Conservation (phyloP, 352 stramenopile species). For the Phytophthora citricola region DNA sequence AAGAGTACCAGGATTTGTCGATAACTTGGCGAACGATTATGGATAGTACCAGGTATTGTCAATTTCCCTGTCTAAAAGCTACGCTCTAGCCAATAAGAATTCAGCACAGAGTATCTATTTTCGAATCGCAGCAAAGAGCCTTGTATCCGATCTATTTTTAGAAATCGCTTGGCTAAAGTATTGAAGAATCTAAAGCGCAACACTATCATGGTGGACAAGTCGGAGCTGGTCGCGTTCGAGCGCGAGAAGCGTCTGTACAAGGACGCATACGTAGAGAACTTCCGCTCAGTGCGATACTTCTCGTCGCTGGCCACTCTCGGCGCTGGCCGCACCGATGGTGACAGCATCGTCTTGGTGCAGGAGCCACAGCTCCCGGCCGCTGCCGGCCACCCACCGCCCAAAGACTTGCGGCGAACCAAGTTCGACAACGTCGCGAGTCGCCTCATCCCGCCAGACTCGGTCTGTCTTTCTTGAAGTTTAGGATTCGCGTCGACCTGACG, state of each 20-base stretch:
- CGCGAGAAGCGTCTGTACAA: conserved; percentile 83
- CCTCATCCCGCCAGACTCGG: conserved; percentile 59
- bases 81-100: conserved; percentile 14
- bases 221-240: conserved; percentile 64
- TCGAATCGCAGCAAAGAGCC: not conserved
- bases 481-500: conserved; percentile 36
- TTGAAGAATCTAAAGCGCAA: not conserved
- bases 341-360: conserved; percentile 77
- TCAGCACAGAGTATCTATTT: not conserved
- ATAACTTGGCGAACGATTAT: no score
- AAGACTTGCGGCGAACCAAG: conserved; percentile 15
- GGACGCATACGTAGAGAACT: conserved; percentile 76
- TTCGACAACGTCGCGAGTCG: conserved; percentile 56
- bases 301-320: conserved; percentile 67
- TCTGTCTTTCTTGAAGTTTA: conserved; percentile 39
- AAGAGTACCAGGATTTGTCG: no score
- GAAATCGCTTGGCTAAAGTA: not conserved
- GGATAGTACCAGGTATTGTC: no score
- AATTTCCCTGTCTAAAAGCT: no score
- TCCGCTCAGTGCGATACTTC: conserved; percentile 77
- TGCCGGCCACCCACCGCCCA: conserved; percentile 6
- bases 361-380: conserved; percentile 30
- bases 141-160: conserved; percentile 19
- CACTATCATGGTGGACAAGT: conserved; percentile 48
- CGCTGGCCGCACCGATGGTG: conserved; percentile 47